Conservation (phyloP, 495 filamentous ascomycete genomes). For the Penicillium alfredii region DNA sequence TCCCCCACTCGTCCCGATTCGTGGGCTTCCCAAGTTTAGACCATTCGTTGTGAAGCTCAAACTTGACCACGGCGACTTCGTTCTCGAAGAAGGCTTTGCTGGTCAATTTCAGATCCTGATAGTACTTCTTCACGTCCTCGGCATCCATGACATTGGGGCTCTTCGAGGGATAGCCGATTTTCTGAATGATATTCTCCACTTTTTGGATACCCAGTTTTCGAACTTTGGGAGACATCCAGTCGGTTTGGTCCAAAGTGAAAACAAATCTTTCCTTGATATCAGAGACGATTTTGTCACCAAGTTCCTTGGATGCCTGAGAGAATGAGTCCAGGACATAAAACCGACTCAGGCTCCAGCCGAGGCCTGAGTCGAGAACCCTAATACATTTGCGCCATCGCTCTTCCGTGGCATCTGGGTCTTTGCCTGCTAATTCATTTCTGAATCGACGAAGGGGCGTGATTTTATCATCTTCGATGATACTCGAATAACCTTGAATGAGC, state of each 20-base stretch:
- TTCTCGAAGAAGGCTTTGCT: constrained; percentile 56
- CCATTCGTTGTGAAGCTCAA: constrained; percentile 47
- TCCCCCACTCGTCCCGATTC: constrained; percentile 56
- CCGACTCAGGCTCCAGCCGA: constrained; percentile 56
- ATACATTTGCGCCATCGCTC: constrained; percentile 70
- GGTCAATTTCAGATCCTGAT: constrained; percentile 48
- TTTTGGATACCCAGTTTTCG: constrained; percentile 59
- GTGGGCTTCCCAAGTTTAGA: constrained; percentile 54
- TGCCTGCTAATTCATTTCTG: constrained; percentile 50
- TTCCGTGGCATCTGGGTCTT: constrained; percentile 55
- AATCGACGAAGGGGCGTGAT: constrained; percentile 54
- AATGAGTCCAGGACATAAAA: constrained; percentile 65
- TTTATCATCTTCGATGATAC: constrained; percentile 51
- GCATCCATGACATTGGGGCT: constrained; percentile 59
- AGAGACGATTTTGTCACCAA: constrained; percentile 64
- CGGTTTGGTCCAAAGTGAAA: constrained; percentile 49
- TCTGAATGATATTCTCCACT: constrained; percentile 64
- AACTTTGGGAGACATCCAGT: constrained; percentile 66
- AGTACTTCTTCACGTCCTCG: constrained; percentile 52
- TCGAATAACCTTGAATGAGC: constrained; percentile 46
- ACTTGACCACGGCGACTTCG: constrained; percentile 42
- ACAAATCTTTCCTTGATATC: constrained; percentile 63
- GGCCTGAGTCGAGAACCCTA: constrained; percentile 45
- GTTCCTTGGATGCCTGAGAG: constrained; percentile 54
- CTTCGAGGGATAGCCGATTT: constrained; percentile 67